Conservation (phyloP, 2,329 filamentous ascomycete genomes). For the Fusarium marasasianum region DNA sequence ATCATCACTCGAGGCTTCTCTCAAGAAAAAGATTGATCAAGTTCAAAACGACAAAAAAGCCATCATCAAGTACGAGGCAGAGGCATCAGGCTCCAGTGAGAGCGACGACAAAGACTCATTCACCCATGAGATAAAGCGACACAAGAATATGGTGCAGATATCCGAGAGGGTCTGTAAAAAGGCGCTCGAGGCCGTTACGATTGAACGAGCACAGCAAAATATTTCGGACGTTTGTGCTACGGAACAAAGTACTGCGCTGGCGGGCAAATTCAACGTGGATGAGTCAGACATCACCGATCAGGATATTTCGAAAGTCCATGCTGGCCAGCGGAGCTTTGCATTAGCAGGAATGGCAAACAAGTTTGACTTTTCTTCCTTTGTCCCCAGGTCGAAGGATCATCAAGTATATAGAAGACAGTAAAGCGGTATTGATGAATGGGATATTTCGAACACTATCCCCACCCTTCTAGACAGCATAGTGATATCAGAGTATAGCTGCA, state of each 20-base stretch:
- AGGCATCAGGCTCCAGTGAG: neutral
- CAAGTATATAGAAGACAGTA: neutral
- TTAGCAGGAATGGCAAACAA: neutral
- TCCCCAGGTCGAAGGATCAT: too few relatives aligned
- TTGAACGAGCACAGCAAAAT: neutral
- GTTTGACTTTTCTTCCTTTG: neutral
- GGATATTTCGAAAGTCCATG: neutral
- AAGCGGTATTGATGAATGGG: neutral
- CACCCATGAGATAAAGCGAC: accelerated
- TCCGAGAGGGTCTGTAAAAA: neutral
- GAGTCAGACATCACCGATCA: neutral
- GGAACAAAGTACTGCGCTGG: neutral
- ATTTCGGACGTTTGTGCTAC: neutral
- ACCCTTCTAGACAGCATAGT: neutral
- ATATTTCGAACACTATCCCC: neutral
- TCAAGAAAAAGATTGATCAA: neutral
- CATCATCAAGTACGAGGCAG: neutral
- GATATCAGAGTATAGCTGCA: neutral
- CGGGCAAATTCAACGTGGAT: neutral
- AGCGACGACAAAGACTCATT: neutral
- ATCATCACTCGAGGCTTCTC: neutral
- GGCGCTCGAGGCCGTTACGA: neutral
- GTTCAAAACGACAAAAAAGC: neutral
- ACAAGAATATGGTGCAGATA: neutral
- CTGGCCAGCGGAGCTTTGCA: neutral